Base-by-base conservation (phyloP, 2,329 filamentous ascomycete species). In the Alternaria alternata region DNA sequence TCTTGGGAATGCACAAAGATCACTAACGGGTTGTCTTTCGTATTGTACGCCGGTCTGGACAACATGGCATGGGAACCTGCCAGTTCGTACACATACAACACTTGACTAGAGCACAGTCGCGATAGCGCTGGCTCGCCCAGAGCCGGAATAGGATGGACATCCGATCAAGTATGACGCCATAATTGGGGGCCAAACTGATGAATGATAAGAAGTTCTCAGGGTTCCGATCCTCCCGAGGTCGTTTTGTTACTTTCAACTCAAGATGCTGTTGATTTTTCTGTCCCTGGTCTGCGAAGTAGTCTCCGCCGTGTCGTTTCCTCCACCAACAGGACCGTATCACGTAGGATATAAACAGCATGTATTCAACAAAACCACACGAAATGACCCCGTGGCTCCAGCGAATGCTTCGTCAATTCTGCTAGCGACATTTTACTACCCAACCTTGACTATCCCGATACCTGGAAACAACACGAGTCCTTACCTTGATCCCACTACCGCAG, bases 371-470 rank as follows among this genome's bases (percentile, higher is more conserved):
- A 70, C 57, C 7, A 74, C 67, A 0, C 62, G 39, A 4, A 63
- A 73, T 26, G 70, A 74, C 43, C 63, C 66, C 7, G 58, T 68
- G 1, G 62, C 65, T 2, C 60, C 68, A 7, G 32, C 46, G 7
- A 69, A 51, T 3, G 46, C 46, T 3, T 49, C 30, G 8, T 49
- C 46, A 36, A 44, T 62, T 7, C 47, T 74, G 20, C 59, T 75
- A 3, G 64, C 62, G 8, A 69, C 69, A 6, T 65, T 72, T 9
- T 72, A 70, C 63, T 70, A 70, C 39, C 69, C 71, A 0, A 74
- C 72, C 0, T 49, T 53, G 7, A 54, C 64, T 0, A 39, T 58
- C 0, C 67, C 67, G 0, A 22, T 49, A 3, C 18, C 46, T 7
- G 46, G 46, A 32, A 52, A 56, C 5, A 64, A 60, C 16, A 65